Conservation (phyloP, 2,329 filamentous ascomycete species). For the Talaromyces sp. region DNA sequence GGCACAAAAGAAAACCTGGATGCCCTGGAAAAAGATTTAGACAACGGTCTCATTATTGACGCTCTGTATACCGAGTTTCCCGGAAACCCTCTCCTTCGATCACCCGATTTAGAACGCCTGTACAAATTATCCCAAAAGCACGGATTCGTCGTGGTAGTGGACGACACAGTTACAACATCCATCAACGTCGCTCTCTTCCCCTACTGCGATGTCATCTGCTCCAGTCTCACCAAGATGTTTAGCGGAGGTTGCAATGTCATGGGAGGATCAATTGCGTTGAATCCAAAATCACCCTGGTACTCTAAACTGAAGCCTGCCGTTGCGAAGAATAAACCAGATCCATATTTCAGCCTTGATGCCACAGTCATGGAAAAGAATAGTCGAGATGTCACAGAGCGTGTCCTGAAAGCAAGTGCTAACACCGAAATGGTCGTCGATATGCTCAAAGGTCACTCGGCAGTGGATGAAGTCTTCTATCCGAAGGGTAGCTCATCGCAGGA, state of each 20-base stretch:
- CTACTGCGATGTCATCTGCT: constrained; percentile 20
- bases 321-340: constrained; percentile 47
- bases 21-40: constrained; percentile 9
- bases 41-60: constrained; percentile 3
- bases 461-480: constrained; percentile 27
- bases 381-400: constrained; percentile 24
- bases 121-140: constrained; percentile 14
- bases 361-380: constrained; percentile 25
- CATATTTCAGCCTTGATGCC: constrained; percentile 25
- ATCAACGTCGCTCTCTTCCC: constrained; percentile 20
- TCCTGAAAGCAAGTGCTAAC: constrained; percentile 22
- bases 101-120: constrained; percentile 19
- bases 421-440: constrained; percentile 24
- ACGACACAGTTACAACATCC: constrained; percentile 20
- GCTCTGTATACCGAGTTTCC: constrained; percentile 18
- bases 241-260: constrained; percentile 21
- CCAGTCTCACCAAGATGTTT: constrained; percentile 22
- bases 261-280: constrained; percentile 14
- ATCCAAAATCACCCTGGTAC: constrained; percentile 8
- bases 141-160: constrained; percentile 19
- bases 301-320: constrained; percentile 23
- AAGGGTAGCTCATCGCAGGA: constrained; percentile 17
- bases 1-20: constrained; percentile 17
- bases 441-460: constrained; percentile 20
- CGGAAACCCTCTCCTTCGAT: constrained; percentile 16